Evolutionary conservation across 331 rosid genomes (phyloP).

Genomic region (Phaseolus coccineus): DNA sequence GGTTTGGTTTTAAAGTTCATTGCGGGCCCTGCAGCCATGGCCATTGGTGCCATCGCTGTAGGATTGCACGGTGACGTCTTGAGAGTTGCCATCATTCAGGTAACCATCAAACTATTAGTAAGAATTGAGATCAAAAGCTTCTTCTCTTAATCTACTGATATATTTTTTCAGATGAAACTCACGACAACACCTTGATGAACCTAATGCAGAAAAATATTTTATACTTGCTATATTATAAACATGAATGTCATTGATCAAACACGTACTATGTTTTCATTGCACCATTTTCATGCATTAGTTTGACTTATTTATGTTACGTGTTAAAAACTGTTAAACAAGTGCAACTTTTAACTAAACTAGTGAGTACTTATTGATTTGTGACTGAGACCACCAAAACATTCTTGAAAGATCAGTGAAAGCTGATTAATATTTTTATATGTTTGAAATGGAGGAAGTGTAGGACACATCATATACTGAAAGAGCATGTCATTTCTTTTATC

Average conservation of each 20-base stretch:
- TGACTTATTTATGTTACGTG: too few species aligned
- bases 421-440: neutral
- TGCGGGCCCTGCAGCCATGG: conserved; percentile 97
- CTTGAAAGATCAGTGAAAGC: neutral
- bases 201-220: too few species aligned
- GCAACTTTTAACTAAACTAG: neutral
- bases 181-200: too few species aligned
- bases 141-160: too few species aligned
- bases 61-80: conserved; percentile 89
- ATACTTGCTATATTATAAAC: too few species aligned
- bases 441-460: conserved; percentile 12
- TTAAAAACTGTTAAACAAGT: neutral
- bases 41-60: conserved; percentile 72
- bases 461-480: conserved; percentile 5
- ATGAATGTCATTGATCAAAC: too few species aligned
- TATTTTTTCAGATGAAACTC: too few species aligned
- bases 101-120: too few species aligned
- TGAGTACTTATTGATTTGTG: conserved; percentile 26
- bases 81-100: conserved; percentile 92
- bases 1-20: conserved; percentile 87
- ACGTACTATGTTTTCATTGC: too few species aligned
- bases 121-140: too few species aligned
- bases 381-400: conserved; percentile 28
- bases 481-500: neutral
- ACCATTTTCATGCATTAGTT: too few species aligned